Conservation (phyloP, 2,329 filamentous ascomycete genomes). For the Emydomyces testavorans region DNA sequence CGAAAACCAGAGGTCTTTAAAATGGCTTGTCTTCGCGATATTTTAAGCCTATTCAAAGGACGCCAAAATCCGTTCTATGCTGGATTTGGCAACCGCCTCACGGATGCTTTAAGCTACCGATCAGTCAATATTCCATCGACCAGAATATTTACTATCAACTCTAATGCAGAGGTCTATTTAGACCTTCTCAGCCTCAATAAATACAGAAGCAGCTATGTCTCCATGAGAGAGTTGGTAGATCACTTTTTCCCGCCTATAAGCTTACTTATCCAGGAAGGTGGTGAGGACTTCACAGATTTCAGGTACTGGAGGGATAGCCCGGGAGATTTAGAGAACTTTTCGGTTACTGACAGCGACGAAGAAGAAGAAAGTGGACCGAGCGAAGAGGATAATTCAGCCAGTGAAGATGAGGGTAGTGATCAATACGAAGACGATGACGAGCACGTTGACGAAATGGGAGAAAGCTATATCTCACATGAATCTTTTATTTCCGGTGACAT, state of each 20-base stretch:
- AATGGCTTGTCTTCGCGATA: slow-evolving; percentile 94
- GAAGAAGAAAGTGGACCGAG: slow-evolving; percentile 43
- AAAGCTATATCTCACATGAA: slow-evolving; percentile 45
- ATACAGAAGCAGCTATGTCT: slow-evolving; percentile 92
- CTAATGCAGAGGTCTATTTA: slow-evolving; percentile 85
- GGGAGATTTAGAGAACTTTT: slow-evolving; percentile 77
- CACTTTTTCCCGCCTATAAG: slow-evolving; percentile 94
- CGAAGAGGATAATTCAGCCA: slow-evolving; percentile 34
- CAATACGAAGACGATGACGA: slow-evolving; percentile 32
- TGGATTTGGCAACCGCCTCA: slow-evolving; percentile 91
- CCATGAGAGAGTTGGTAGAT: slow-evolving; percentile 93
- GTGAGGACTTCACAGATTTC: slow-evolving; percentile 94
- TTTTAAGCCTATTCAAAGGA: slow-evolving; percentile 71
- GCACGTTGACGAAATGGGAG: slow-evolving; percentile 36
- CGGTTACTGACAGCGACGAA: slow-evolving; percentile 60
- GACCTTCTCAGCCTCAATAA: slow-evolving; percentile 85
- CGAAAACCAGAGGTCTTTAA: slow-evolving; percentile 98
- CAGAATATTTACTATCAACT: slow-evolving; percentile 97
- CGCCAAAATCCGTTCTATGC: slow-evolving; percentile 83
- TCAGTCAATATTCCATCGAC: slow-evolving; percentile 90
- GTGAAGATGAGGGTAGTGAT: slow-evolving; percentile 44
- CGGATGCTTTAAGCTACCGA: slow-evolving; percentile 89
- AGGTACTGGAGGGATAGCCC: slow-evolving; percentile 86
- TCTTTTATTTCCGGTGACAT: slow-evolving; percentile 34
- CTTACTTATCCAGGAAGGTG: slow-evolving; percentile 73